Evolutionary conservation across 257 asterid genomes (phyloP).

Genomic region (Nicotiana undulata): DNA sequence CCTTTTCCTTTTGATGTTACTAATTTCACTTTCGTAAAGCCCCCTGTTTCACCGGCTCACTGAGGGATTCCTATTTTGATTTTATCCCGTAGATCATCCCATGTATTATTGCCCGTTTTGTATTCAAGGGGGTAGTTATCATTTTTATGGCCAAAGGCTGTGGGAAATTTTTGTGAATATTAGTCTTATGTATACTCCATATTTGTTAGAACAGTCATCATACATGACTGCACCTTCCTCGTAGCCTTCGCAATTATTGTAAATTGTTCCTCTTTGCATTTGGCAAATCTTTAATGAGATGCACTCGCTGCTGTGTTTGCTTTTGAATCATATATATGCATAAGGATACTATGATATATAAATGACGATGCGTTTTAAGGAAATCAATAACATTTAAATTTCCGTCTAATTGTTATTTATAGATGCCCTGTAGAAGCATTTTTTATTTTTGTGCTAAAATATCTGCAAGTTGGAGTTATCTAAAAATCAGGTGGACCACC

Average conservation of each 20-base stretch:
- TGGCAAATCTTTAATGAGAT: background rate
- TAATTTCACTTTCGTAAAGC: conserved; percentile 11
- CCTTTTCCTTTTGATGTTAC: conserved; percentile 24
- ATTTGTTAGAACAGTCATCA: conserved; percentile 19
- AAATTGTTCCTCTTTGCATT: conserved; percentile 6
- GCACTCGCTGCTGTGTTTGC: background rate
- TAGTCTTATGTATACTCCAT: conserved; percentile 24
- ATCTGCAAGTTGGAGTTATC: background rate
- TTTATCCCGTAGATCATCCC: conserved; percentile 22
- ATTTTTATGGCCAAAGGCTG: conserved; percentile 80
- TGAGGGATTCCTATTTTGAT: conserved; percentile 39
- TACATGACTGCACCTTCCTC: conserved; percentile 10
- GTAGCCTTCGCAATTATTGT: conserved; percentile 14
- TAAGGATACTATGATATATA: background rate
- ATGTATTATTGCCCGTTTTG: conserved; percentile 25
- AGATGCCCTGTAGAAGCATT: background rate
- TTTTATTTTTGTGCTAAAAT: background rate
- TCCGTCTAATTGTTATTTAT: background rate
- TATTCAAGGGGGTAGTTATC: conserved; percentile 36
- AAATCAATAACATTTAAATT: background rate
- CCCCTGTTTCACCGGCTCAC: conserved; percentile 22
- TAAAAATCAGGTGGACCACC: background rate
- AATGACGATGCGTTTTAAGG: background rate
- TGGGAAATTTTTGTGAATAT: conserved; percentile 61
- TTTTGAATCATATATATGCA: background rate